phyloP scores from a whole-genome alignment of 495 filamentous ascomycete species.

The Penicillium paxilli region DNA sequence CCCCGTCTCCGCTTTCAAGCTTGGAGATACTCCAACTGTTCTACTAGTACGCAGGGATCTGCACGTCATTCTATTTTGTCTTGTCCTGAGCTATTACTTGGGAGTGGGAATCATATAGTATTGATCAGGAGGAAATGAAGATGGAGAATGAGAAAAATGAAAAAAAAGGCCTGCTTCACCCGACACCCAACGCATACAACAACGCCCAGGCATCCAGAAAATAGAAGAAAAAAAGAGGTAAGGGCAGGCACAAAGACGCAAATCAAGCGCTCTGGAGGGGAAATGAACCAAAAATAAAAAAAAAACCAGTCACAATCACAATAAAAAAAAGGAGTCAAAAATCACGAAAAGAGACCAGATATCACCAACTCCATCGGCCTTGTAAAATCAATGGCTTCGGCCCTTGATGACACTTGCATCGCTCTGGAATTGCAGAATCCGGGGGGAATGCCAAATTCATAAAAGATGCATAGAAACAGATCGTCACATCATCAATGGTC shows the following conservation, averaged over 20 bases:
- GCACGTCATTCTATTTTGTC: neutral
- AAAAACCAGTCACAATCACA: neutral
- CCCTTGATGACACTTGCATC: constrained; percentile 27
- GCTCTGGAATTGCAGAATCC: constrained; percentile 36
- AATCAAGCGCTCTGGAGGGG: neutral
- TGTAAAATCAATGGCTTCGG: constrained; percentile 22
- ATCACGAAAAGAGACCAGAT: constrained; percentile 20
- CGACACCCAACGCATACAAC: constrained; percentile 11
- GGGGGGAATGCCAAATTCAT: constrained; percentile 38
- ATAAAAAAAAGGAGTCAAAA: neutral
- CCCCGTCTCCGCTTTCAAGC: constrained; percentile 18
- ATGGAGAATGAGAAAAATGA: constrained; percentile 26
- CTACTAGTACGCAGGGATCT: constrained; percentile 2
- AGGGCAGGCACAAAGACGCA: neutral
- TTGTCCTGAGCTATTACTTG: constrained; percentile 1
- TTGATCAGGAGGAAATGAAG: constrained; percentile 15
- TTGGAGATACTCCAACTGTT: too few relatives aligned
- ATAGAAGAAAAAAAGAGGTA: constrained; percentile 12
- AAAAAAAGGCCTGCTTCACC: constrained; percentile 26
- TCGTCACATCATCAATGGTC: constrained; percentile 44
- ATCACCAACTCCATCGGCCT: constrained; percentile 36
- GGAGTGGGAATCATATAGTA: constrained; percentile 26
- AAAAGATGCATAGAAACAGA: constrained; percentile 29
- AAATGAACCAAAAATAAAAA: neutral
- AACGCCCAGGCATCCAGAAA: constrained; percentile 4